Base-by-base conservation (phyloP, 495 filamentous ascomycete species). In the Cercophora sp. region DNA sequence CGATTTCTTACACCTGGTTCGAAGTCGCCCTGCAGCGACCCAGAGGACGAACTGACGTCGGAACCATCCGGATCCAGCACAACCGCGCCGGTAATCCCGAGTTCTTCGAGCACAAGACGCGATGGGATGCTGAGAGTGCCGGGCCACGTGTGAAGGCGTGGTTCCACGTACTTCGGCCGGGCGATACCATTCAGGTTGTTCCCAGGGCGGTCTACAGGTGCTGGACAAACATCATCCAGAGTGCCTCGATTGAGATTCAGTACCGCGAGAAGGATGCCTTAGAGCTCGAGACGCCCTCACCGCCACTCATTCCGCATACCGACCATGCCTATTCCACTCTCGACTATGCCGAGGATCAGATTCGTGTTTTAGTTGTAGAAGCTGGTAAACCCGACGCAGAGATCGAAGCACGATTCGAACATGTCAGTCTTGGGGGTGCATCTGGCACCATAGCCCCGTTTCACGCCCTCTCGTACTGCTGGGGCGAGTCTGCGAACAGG, bases 391-490 rank as follows among this genome's bases (percentile, higher is more conserved):
- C 11, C 26, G 48, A 27, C 0, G 37, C 2, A 16, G 48, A 19
- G n/a, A 42, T 51, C 32, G 1, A 51, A 10, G 48, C 48, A 23
- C 15, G 16, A 5, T 51, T 51, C 34, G 48, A 51, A 34, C 15
- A 51, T 27, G 15, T 25, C 24, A 51, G 37, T 23, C 9, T 51
- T 2, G 36, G 8, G 5, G 23, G 16, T 13, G 11, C 2, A 3
- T 29, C 35, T 13, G 20, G n/a, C 19, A 27, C 35, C n/a, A 10
- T 22, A 16, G 25, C 24, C 11, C 19, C 16, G 10, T 35, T 49
- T 19, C 44, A 55, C 22, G 52, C 52, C 23, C 35, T 55, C 6
- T 55, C 52, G 25, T 55, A 55, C 27, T 55, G 36, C 45, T 49
- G 52, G 52, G 52, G 44, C 0, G 36, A 48, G 3, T 22, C 18